Evolutionary conservation across 768 basidiomycete species (phyloP).

Genomic region (Tulasnella sp.): DNA sequence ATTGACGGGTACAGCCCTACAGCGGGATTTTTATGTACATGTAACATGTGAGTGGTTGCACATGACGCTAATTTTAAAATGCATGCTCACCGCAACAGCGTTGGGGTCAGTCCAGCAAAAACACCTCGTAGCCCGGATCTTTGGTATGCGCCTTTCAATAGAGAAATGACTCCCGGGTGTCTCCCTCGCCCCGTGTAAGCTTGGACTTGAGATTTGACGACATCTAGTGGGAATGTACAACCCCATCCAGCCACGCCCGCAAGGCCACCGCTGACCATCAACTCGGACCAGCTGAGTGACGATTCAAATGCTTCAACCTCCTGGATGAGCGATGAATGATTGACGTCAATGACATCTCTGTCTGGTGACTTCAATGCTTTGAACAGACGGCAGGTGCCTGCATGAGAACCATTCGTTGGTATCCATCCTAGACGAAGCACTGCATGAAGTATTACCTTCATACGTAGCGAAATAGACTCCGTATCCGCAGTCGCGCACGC

Average conservation of each 20-base stretch:
- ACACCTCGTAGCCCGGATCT: constrained; percentile 61
- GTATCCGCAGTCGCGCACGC: constrained; percentile 68
- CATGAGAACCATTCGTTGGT: too few relatives aligned
- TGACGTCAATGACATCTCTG: background rate
- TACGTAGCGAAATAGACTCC: constrained; percentile 79
- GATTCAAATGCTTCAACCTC: constrained; percentile 31
- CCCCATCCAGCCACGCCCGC: constrained; percentile 74
- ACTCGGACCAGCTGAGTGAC: constrained; percentile 40
- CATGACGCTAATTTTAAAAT: too few relatives aligned
- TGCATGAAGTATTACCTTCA: too few relatives aligned
- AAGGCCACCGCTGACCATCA: constrained; percentile 63
- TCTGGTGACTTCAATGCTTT: too few relatives aligned
- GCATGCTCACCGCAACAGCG: constrained; percentile 59
- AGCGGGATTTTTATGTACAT: too few relatives aligned
- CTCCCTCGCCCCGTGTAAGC: constrained; percentile 36
- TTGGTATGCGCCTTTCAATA: constrained; percentile 44
- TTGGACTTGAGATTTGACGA: constrained; percentile 85
- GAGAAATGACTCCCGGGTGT: constrained; percentile 48
- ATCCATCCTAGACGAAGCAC: too few relatives aligned
- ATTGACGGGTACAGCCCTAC: constrained; percentile 74
- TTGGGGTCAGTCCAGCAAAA: constrained; percentile 67
- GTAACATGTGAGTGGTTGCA: too few relatives aligned
- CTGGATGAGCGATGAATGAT: constrained; percentile 32
- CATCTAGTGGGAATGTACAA: constrained; percentile 78
- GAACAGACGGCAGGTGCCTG: too few relatives aligned